These are phyloP conservation scores for Pseudozyma sp. DNA, from an alignment of 1,284 basidiomycete species.

Conservation along the genomic window DNA sequence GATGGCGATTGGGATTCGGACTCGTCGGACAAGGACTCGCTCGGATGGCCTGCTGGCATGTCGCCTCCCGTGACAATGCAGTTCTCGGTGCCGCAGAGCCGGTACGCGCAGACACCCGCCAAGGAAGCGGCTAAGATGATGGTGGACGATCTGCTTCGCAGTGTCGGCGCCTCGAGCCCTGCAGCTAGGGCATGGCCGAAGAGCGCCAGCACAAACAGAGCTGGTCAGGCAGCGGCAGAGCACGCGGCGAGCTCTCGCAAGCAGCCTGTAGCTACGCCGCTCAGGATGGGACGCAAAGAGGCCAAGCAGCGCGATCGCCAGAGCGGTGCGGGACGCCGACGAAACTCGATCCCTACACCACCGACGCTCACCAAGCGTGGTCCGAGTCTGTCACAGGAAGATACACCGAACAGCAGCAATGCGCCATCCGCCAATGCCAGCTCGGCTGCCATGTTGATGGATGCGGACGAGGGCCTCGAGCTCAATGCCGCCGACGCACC, in stretches of 20 bases:
- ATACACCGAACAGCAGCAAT: slow-evolving; percentile 33
- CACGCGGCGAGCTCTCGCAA: slow-evolving; percentile 25
- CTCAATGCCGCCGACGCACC: slow-evolving; percentile 21
- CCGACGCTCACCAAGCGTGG: slow-evolving; percentile 61
- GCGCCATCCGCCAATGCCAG: slow-evolving; percentile 28
- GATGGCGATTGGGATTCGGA: slow-evolving; percentile 55
- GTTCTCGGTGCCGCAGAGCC: slow-evolving; percentile 79
- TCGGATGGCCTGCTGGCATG: slow-evolving; percentile 75
- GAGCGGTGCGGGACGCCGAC: slow-evolving; percentile 29
- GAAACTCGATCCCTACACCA: slow-evolving; percentile 64
- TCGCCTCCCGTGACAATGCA: slow-evolving; percentile 87
- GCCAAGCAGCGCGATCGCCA: slow-evolving; percentile 30
- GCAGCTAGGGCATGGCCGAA: slow-evolving; percentile 44
- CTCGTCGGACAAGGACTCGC: slow-evolving; percentile 70
- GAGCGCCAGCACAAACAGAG: slow-evolving; percentile 27
- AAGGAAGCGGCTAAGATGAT: slow-evolving; percentile 65
- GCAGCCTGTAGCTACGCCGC: slow-evolving; percentile 56
- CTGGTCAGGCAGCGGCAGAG: not conserved
- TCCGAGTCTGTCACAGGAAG: slow-evolving; percentile 20
- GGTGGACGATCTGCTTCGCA: slow-evolving; percentile 65
- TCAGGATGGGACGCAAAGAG: slow-evolving; percentile 45
- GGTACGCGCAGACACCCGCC: slow-evolving; percentile 74
- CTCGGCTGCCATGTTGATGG: slow-evolving; percentile 56
- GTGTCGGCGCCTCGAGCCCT: slow-evolving; percentile 52
- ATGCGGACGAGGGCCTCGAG: slow-evolving; percentile 53